Percentiles rank a stretch among this genome's conserved stretches.
These are phyloP conservation scores for Vitis amurensis DNA, from an alignment of 164 flowering plant genomes.

Conservation along the genomic window DNA sequence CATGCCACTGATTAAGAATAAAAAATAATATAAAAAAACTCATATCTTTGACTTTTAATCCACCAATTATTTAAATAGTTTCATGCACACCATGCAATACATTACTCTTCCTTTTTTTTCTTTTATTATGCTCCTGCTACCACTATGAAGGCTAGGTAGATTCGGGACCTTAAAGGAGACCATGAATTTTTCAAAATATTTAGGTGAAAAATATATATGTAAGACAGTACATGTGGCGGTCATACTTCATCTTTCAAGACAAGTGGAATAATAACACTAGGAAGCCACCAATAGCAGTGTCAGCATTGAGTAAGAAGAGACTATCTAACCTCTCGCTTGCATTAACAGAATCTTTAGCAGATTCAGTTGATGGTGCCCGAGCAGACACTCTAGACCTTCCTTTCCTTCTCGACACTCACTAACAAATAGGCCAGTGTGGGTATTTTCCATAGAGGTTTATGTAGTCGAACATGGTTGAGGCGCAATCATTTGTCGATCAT, in stretches of 20 bases:
- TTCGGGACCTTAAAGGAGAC: not conserved
- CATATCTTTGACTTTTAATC: no score
- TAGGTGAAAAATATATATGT: not conserved
- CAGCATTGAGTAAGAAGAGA: conserved; percentile 1
- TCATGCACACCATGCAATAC: no score
- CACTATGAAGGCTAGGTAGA: no score
- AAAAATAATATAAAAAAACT: no score
- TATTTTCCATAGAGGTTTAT: conserved; percentile 52
- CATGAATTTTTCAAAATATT: not conserved
- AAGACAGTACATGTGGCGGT: not conserved
- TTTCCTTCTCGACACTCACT: conserved; percentile 38
- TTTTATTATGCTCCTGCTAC: no score
- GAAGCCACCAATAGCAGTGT: conserved; percentile 5
- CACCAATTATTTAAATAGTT: no score
- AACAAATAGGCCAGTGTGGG: conserved; percentile 63
- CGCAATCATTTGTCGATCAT: conserved; percentile 44
- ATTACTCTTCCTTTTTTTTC: no score
- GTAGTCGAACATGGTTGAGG: conserved; percentile 58
- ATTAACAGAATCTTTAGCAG: not conserved
- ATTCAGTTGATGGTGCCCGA: not conserved
- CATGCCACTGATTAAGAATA: no score
- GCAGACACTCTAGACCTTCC: conserved; percentile 38
- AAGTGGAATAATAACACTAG: conserved; percentile 4
- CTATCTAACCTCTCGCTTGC: conserved; percentile 3
- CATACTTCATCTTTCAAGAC: conserved; percentile 1